Conservation (phyloP, 2,329 filamentous ascomycete genomes). For the Tolypocladium cylindrosporum region DNA sequence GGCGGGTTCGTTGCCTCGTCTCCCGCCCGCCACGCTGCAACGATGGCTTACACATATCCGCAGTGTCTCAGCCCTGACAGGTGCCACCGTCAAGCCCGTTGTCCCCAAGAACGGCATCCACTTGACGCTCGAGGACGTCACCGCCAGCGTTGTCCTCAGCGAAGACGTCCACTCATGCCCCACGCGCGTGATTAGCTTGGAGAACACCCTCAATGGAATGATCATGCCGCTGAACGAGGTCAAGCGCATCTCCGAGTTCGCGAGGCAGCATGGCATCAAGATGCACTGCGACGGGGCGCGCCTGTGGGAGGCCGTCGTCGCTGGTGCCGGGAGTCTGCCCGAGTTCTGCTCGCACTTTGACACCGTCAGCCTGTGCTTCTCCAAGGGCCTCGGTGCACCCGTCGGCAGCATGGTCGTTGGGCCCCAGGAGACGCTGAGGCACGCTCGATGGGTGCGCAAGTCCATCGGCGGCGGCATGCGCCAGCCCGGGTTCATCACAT, state of each 20-base stretch:
- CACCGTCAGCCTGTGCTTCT: constrained; percentile 68
- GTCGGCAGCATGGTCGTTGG: constrained; percentile 68
- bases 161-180: constrained; percentile 71
- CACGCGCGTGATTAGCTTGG: constrained; percentile 70
- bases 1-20: constrained; percentile 37
- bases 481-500: constrained; percentile 63
- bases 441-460: constrained; percentile 46
- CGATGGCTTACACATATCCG: neutral
- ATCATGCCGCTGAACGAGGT: constrained; percentile 69
- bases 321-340: constrained; percentile 54
- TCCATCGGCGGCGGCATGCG: constrained; percentile 65
- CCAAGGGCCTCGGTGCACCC: constrained; percentile 73
- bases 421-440: constrained; percentile 20
- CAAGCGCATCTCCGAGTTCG: constrained; percentile 60
- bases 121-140: constrained; percentile 67
- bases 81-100: constrained; percentile 59
- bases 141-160: constrained; percentile 51
- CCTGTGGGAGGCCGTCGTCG: constrained; percentile 70
- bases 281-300: constrained; percentile 74
- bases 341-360: constrained; percentile 64
- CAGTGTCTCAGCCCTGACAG: constrained; percentile 61
- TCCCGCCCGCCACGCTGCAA: neutral
- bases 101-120: constrained; percentile 61
- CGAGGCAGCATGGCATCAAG: constrained; percentile 49
- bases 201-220: constrained; percentile 76